Conservation (phyloP, 2,329 filamentous ascomycete species). For the Seiridium unicorne region DNA sequence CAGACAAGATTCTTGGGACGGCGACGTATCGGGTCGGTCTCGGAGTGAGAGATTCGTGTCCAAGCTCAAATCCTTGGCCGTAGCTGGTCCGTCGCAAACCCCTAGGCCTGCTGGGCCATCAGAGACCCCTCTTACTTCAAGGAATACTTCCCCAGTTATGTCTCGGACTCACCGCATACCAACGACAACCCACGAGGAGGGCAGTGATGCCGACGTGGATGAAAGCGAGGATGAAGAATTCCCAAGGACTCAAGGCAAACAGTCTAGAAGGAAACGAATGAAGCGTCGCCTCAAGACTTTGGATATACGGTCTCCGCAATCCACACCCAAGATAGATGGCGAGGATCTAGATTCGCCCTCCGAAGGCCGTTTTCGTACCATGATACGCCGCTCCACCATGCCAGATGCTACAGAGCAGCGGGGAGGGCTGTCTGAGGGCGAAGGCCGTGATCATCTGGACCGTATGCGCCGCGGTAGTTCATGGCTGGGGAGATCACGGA, state of each 20-base stretch:
- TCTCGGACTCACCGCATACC: conserved; percentile 47
- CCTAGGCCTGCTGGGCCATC: conserved; percentile 33
- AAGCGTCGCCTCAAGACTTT: conserved; percentile 53
- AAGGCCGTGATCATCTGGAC: conserved; percentile 63
- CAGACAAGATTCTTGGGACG: conserved; percentile 65
- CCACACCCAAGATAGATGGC: conserved; percentile 52
- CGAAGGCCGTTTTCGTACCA: conserved; percentile 48
- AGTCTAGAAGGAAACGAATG: conserved; percentile 64
- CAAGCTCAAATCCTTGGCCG: conserved; percentile 68
- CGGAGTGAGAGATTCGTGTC: conserved; percentile 70
- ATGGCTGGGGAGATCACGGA: conserved; percentile 53
- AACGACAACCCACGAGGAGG: conserved; percentile 52
- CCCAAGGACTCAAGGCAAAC: conserved; percentile 42
- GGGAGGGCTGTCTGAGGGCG: conserved; percentile 72
- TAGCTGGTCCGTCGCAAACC: conserved; percentile 45
- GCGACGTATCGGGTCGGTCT: conserved; percentile 60
- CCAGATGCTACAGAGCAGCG: conserved; percentile 57
- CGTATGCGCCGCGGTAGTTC: conserved; percentile 52
- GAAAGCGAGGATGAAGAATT: conserved; percentile 78
- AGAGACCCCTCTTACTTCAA: conserved; percentile 35
- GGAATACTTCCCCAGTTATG: conserved; percentile 46
- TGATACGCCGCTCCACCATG: conserved; percentile 65
- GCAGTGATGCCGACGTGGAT: conserved; percentile 78
- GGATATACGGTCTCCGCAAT: conserved; percentile 62
- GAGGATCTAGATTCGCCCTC: conserved; percentile 39